Evolutionary conservation across 768 basidiomycete species (phyloP).

Genomic region (Suillus fuscotomentosus): DNA sequence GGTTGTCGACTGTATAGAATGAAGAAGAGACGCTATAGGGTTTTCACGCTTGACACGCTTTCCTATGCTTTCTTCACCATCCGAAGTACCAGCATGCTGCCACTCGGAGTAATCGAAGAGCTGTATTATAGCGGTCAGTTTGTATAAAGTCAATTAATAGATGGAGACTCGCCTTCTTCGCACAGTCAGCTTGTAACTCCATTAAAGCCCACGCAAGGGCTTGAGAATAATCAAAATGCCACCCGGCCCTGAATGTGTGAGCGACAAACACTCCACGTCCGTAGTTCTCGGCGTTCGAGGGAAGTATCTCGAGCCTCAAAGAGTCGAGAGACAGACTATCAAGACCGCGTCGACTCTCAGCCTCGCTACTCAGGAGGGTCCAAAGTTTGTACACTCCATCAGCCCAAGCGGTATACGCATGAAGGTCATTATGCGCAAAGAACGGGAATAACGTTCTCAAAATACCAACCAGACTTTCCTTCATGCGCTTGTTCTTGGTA

Average conservation of each 20-base stretch:
- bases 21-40: slow-evolving; percentile 56
- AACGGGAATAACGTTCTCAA: slow-evolving; percentile 74
- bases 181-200: slow-evolving; percentile 79
- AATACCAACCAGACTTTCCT: slow-evolving; percentile 78
- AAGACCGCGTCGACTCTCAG: slow-evolving; percentile 61
- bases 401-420: slow-evolving; percentile 35
- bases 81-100: slow-evolving; percentile 36
- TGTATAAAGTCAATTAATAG: background rate
- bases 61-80: slow-evolving; percentile 27
- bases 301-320: slow-evolving; percentile 51
- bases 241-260: slow-evolving; percentile 69
- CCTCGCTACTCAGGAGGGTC: slow-evolving; percentile 58
- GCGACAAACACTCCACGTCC: slow-evolving; percentile 51
- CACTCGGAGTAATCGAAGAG: slow-evolving; percentile 66
- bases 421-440: slow-evolving; percentile 34
- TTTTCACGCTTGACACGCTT: slow-evolving; percentile 60
- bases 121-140: slow-evolving; percentile 34
- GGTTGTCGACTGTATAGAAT: slow-evolving; percentile 39
- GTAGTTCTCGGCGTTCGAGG: slow-evolving; percentile 11
- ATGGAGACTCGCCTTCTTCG: slow-evolving; percentile 50
- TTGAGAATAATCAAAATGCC: slow-evolving; percentile 66
- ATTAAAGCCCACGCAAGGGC: slow-evolving; percentile 78
- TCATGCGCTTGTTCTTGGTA: slow-evolving; percentile 71
- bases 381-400: slow-evolving; percentile 53
- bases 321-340: slow-evolving; percentile 64